A percentile compares a stretch with the other conserved stretches of the same genome.
phyloP scores from a whole-genome alignment of 208 protist species.

The Crithidia acanthocephali region DNA sequence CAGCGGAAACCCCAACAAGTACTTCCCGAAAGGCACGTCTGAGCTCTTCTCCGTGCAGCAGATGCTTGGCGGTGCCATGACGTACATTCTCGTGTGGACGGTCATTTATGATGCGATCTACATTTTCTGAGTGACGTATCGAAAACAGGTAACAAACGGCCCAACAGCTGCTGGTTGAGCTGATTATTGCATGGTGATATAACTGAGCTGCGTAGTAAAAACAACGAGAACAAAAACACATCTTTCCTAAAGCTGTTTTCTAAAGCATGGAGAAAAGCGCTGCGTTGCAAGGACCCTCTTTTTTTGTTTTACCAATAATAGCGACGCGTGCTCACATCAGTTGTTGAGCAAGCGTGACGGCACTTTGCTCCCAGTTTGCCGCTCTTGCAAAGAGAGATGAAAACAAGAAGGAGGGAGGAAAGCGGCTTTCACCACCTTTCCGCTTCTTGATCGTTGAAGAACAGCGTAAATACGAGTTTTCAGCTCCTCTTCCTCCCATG shows the following conservation, averaged over 20 bases:
- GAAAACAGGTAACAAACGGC: neutral
- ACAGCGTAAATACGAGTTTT: too few relatives aligned
- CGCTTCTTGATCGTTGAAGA: too few relatives aligned
- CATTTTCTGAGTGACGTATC: constrained; percentile 64
- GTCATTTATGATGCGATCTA: constrained; percentile 90
- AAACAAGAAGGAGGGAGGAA: too few relatives aligned
- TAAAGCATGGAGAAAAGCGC: too few relatives aligned
- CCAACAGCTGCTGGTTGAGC: neutral
- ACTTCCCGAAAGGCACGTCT: constrained; percentile 74
- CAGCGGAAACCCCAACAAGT: constrained; percentile 58
- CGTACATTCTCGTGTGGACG: constrained; percentile 87
- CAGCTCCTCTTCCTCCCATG: too few relatives aligned
- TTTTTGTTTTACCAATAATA: too few relatives aligned
- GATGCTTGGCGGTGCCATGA: constrained; percentile 72
- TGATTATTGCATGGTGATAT: neutral
- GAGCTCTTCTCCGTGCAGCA: constrained; percentile 72
- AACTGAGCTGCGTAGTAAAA: constrained; percentile 8
- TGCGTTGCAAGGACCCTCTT: too few relatives aligned
- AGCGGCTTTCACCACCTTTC: too few relatives aligned
- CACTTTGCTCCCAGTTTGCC: too few relatives aligned
- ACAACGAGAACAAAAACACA: neutral
- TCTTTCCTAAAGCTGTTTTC: neutral
- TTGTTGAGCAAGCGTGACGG: too few relatives aligned
- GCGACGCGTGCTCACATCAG: too few relatives aligned
- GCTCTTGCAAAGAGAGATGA: too few relatives aligned